Evolutionary conservation across 139 green algal genomes (phyloP).

Genomic region (Micromonas commoda): DNA sequence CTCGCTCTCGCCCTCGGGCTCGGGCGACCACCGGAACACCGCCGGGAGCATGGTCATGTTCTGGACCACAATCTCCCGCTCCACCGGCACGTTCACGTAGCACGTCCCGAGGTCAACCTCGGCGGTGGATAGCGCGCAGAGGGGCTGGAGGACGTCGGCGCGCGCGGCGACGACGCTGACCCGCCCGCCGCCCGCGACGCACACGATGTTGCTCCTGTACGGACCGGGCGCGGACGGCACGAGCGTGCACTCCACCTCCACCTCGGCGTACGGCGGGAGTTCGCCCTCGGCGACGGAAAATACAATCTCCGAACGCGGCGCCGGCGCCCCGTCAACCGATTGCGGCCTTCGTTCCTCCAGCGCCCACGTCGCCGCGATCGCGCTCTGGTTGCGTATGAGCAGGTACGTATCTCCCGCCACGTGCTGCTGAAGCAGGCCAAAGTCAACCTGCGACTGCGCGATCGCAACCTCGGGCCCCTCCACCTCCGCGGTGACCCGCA

Average conservation of each 20-base stretch:
- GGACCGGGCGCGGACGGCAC: not conserved
- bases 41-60: constrained; percentile 33
- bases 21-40: constrained; percentile 1
- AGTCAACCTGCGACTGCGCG: not conserved
- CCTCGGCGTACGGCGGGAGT: not conserved
- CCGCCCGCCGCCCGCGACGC: not conserved
- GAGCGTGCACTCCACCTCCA: not conserved
- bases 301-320: not conserved
- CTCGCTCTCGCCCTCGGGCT: not conserved
- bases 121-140: not conserved
- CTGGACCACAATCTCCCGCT: constrained; percentile 3
- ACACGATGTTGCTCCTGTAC: not conserved
- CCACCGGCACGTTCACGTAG: not conserved
- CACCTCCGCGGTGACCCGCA: not conserved
- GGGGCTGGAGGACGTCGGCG: not conserved
- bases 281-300: not conserved
- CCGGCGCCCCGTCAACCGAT: not conserved
- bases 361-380: not conserved
- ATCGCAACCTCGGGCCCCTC: not conserved
- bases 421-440: not conserved
- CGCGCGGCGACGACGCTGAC: not conserved
- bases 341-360: constrained; percentile 12
- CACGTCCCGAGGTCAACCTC: not conserved
- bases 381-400: not conserved
- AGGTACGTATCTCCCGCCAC: not conserved